A percentile compares a stretch with the other conserved stretches of the same genome.
Conservation (phyloP, 805 yeast species). For the Candida adriatica region DNA sequence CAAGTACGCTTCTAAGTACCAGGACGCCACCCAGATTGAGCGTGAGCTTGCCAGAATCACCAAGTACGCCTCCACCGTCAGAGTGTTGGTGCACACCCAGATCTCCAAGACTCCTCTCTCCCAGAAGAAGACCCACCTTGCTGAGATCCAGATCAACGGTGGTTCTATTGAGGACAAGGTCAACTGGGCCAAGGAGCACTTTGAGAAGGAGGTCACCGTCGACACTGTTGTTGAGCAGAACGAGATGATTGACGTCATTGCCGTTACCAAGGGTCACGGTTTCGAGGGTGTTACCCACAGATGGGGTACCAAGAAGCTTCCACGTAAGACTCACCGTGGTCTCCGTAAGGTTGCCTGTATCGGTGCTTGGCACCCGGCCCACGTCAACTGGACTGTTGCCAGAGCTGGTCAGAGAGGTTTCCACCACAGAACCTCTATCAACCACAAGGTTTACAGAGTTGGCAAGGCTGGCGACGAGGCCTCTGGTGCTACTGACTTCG, state of each 20-base stretch:
- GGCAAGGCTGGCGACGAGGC: conserved; percentile 95
- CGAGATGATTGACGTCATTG: conserved; percentile 97
- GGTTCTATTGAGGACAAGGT: conserved; percentile 97
- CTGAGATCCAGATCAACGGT: conserved; percentile 99
- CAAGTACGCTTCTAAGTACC: conserved; percentile 98
- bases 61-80: conserved; percentile 97
- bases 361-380: conserved; percentile 99
- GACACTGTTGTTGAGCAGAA: conserved; percentile 96
- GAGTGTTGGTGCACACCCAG: conserved; percentile 99
- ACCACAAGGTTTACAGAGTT: conserved; percentile 99
- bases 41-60: conserved; percentile 97
- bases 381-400: conserved; percentile 99
- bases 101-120: conserved; percentile 97
- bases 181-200: conserved; percentile 97
- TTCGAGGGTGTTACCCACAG: conserved; percentile 99
- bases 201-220: conserved; percentile 96
- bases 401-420: conserved; percentile 99
- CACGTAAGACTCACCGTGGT: conserved; percentile 99
- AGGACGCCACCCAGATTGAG: conserved; percentile 80
- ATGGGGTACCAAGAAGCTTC: conserved; percentile 99
- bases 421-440: conserved; percentile 99
- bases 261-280: conserved; percentile 99
- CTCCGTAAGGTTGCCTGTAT: conserved; percentile 99
- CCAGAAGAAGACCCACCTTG: conserved; percentile 99
- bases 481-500: conserved; percentile 93